Evolutionary conservation across 345 rosid genomes (phyloP).

Genomic region (Nasturtium officinale): DNA sequence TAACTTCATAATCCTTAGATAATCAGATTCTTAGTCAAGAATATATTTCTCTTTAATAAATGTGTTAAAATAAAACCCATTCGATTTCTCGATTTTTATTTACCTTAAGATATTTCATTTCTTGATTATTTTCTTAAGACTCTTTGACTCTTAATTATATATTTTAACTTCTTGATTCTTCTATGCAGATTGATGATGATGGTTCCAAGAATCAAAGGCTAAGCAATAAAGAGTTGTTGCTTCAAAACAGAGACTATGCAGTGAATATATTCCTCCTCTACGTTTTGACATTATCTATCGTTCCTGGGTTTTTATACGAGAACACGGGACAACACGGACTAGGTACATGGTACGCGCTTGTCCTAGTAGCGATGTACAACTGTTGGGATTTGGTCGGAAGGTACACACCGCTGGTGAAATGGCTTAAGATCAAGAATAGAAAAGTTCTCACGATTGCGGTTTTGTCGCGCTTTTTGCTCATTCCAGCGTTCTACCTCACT

Average conservation of each 20-base stretch:
- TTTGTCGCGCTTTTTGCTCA: constrained; percentile 56
- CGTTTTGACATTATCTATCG: constrained; percentile 62
- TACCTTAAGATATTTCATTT: too few relatives aligned
- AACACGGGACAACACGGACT: constrained; percentile 69
- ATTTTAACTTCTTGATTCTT: background rate
- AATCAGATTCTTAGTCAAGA: too few relatives aligned
- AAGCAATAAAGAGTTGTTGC: constrained; percentile 53
- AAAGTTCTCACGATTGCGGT: constrained; percentile 53
- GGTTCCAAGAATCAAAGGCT: constrained; percentile 42
- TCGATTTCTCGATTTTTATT: too few relatives aligned
- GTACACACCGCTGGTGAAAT: constrained; percentile 56
- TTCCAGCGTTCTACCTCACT: constrained; percentile 83
- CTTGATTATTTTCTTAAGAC: too few relatives aligned
- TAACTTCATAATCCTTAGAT: background rate
- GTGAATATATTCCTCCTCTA: constrained; percentile 60
- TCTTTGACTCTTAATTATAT: too few relatives aligned
- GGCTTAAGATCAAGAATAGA: constrained; percentile 63
- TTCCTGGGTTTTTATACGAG: constrained; percentile 79
- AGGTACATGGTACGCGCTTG: constrained; percentile 68
- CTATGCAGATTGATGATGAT: constrained; percentile 47
- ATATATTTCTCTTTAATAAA: too few relatives aligned
- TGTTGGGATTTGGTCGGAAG: constrained; percentile 65
- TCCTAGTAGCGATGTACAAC: constrained; percentile 64
- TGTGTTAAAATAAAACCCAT: too few relatives aligned
- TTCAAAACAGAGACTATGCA: constrained; percentile 58